These are phyloP conservation scores for Trifolium subterraneum DNA, from an alignment of 306 rosid genomes.

Conservation along the genomic window DNA sequence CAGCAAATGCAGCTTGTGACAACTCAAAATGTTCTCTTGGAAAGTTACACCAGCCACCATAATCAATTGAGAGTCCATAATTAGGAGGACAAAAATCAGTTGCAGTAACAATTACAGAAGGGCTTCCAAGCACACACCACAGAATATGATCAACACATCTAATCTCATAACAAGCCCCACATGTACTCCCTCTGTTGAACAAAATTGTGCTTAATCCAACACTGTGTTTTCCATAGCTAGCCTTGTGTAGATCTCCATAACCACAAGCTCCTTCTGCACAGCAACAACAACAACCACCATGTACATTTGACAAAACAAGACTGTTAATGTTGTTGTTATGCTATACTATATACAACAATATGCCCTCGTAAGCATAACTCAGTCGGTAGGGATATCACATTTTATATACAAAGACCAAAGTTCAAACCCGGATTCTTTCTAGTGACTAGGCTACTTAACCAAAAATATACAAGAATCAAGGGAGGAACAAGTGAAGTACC, in stretches of 20 bases:
- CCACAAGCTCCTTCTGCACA: slow-evolving; percentile 99
- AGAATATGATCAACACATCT: slow-evolving; percentile 94
- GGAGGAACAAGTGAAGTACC: slow-evolving; percentile 55
- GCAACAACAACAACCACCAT: slow-evolving; percentile 31
- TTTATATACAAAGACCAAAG: too few species aligned
- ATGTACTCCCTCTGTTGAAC: slow-evolving; percentile 83
- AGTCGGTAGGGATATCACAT: too few species aligned
- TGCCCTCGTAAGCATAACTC: too few species aligned
- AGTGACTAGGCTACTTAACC: too few species aligned
- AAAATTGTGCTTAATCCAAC: slow-evolving; percentile 87
- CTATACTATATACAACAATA: too few species aligned
- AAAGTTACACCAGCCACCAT: slow-evolving; percentile 99
- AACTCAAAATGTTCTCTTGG: slow-evolving; percentile 93
- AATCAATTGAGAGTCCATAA: slow-evolving; percentile 80
- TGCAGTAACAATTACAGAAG: slow-evolving; percentile 80
- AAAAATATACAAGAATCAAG: slow-evolving; percentile 21
- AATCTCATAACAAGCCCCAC: slow-evolving; percentile 95
- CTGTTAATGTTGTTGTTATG: background rate
- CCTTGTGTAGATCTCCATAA: slow-evolving; percentile 88
- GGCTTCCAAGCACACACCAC: slow-evolving; percentile 95
- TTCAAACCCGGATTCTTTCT: too few species aligned
- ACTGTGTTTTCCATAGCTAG: slow-evolving; percentile 76
- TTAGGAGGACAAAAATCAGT: slow-evolving; percentile 98
- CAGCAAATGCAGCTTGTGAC: slow-evolving; percentile 82
- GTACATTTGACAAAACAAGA: slow-evolving; percentile 31